A percentile compares a stretch with the other conserved stretches of the same genome.
phyloP scores from a whole-genome alignment of 1,139 yeast genomes.

The Candida albicans region DNA sequence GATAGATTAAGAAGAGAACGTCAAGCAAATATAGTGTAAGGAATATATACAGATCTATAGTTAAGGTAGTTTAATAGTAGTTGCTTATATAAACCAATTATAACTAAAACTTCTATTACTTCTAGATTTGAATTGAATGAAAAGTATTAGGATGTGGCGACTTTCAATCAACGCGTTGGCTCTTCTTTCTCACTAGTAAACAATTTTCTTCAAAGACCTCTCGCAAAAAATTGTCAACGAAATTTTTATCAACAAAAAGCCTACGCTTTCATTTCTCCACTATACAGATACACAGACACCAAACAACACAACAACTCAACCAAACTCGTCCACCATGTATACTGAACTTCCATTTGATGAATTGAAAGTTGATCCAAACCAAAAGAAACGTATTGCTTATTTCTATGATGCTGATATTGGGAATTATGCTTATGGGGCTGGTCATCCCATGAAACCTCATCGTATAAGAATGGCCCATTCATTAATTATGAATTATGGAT shows the following conservation, averaged over 20 bases:
- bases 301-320: no score
- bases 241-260: no score
- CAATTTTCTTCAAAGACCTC: no score
- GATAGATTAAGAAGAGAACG: constrained; percentile 23
- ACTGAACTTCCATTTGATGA: constrained; percentile 50
- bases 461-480: constrained; percentile 99
- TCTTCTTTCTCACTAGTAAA: no score
- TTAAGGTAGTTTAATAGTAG: neutral
- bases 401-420: constrained; percentile 81
- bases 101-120: no score
- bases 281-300: no score
- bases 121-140: no score
- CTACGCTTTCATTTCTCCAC: no score
- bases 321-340: constrained; percentile 27
- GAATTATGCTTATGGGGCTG: constrained; percentile 96
- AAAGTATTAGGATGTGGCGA: no score
- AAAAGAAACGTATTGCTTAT: constrained; percentile 46
- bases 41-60: neutral
- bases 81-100: no score
- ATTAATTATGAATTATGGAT: constrained; percentile 93
- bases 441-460: constrained; percentile 98
- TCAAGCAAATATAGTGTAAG: constrained; percentile 4
- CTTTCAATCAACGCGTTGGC: no score
- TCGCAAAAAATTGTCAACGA: no score
- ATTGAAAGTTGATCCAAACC: constrained; percentile 37